phyloP scores from a whole-genome alignment of 2,329 filamentous ascomycete species.

The Phaeosphaeriaceae sp. region DNA sequence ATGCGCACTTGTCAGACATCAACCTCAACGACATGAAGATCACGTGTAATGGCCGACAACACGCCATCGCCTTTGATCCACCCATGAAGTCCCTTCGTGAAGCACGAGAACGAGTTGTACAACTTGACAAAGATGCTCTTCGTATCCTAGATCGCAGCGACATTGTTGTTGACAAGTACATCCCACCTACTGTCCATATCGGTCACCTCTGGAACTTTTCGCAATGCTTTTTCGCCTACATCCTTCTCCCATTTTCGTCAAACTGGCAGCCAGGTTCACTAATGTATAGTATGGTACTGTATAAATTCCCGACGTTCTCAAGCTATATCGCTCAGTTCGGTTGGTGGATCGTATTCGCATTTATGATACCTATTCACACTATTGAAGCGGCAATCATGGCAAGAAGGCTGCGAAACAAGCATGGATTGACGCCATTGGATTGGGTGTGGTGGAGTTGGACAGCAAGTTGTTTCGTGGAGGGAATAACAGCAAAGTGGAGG shows the following conservation, averaged over 20 bases:
- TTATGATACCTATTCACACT: constrained; percentile 69
- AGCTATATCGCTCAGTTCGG: constrained; percentile 65
- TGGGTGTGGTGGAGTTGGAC: constrained; percentile 62
- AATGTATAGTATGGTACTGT: constrained; percentile 53
- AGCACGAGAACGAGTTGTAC: constrained; percentile 71
- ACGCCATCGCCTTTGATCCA: constrained; percentile 69
- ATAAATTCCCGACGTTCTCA: constrained; percentile 61
- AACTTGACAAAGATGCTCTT: constrained; percentile 70
- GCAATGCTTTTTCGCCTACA: constrained; percentile 45
- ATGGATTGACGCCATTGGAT: constrained; percentile 59
- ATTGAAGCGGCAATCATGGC: constrained; percentile 64
- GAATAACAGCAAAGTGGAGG: constrained; percentile 56
- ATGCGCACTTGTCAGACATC: constrained; percentile 70
- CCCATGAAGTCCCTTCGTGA: constrained; percentile 73
- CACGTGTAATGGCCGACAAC: constrained; percentile 56
- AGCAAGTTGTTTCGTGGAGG: constrained; percentile 60
- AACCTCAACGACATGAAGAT: constrained; percentile 68
- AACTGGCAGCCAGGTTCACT: constrained; percentile 45
- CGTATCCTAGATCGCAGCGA: constrained; percentile 65
- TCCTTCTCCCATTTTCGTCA: constrained; percentile 32
- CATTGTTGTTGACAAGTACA: constrained; percentile 61
- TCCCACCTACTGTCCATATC: constrained; percentile 55
- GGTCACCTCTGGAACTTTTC: constrained; percentile 61
- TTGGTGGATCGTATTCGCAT: constrained; percentile 59
- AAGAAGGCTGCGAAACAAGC: constrained; percentile 53